Conservation (phyloP, 192 early-diverging fungal species). For the Coemansia sp. region DNA sequence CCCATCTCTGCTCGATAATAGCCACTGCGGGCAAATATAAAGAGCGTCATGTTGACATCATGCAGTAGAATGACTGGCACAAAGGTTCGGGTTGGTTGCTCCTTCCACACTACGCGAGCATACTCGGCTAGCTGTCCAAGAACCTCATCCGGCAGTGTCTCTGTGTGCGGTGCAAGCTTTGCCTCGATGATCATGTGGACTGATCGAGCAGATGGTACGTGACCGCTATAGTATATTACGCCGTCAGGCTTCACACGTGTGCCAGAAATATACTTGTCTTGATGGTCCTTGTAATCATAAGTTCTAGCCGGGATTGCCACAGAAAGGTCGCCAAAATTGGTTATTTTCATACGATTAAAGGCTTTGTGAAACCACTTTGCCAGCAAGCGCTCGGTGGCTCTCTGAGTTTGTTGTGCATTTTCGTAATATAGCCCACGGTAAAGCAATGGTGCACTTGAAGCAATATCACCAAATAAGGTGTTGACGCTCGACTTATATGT, state of each 20-base stretch:
- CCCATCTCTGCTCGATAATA: neutral
- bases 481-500: neutral
- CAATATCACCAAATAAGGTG: neutral
- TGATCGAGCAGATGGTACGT: neutral
- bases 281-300: neutral
- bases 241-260: neutral
- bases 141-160: neutral
- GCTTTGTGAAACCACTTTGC: neutral
- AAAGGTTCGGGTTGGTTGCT: conserved; percentile 9
- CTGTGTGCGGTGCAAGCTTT: neutral
- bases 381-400: neutral
- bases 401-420: neutral
- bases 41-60: neutral
- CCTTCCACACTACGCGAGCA: neutral
- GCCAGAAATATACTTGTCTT: neutral
- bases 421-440: neutral
- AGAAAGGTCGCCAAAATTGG: neutral
- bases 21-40: conserved; percentile 6
- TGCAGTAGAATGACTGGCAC: conserved; percentile 12
- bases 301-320: neutral
- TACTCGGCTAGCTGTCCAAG: conserved; percentile 13
- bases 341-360: neutral
- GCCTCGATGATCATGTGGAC: conserved; percentile 6
- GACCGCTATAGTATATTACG: neutral
- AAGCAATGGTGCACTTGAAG: neutral